phyloP scores from a whole-genome alignment of 495 filamentous ascomycete species.

The Cercophora scortea region DNA sequence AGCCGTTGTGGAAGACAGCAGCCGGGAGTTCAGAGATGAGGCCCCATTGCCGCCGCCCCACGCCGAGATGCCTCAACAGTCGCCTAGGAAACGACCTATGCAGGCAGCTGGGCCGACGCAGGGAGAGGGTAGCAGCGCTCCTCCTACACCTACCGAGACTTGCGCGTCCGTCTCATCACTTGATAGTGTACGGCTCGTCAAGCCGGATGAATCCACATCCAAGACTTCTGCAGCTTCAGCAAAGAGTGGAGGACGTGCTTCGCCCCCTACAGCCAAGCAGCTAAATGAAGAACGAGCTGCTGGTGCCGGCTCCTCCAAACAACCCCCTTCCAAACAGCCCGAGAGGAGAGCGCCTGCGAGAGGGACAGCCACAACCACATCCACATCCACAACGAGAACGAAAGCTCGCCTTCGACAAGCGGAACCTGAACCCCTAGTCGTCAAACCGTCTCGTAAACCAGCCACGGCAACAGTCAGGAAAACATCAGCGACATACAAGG shows the following conservation, averaged over 20 bases:
- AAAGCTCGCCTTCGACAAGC: not conserved
- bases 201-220: slow-evolving; percentile 4
- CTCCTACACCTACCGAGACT: slow-evolving; percentile 8
- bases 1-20: slow-evolving; percentile 39
- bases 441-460: not conserved
- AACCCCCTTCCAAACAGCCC: not conserved
- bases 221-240: not conserved
- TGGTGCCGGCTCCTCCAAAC: no score
- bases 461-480: no score
- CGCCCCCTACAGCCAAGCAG: not conserved
- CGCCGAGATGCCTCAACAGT: slow-evolving; percentile 13
- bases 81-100: slow-evolving; percentile 18
- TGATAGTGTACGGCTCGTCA: slow-evolving; percentile 12
- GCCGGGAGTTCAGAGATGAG: slow-evolving; percentile 23
- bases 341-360: not conserved
- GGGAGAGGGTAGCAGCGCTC: slow-evolving; percentile 1
- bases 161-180: slow-evolving; percentile 13
- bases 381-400: not conserved
- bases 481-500: no score
- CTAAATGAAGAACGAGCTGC: not conserved
- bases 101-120: slow-evolving; percentile 14
- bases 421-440: not conserved
- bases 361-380: not conserved
- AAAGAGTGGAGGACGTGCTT: not conserved
- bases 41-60: slow-evolving; percentile 25